These are phyloP conservation scores for Yamadazyma atlantica DNA, from an alignment of 1,139 yeast genomes.

Conservation along the genomic window DNA sequence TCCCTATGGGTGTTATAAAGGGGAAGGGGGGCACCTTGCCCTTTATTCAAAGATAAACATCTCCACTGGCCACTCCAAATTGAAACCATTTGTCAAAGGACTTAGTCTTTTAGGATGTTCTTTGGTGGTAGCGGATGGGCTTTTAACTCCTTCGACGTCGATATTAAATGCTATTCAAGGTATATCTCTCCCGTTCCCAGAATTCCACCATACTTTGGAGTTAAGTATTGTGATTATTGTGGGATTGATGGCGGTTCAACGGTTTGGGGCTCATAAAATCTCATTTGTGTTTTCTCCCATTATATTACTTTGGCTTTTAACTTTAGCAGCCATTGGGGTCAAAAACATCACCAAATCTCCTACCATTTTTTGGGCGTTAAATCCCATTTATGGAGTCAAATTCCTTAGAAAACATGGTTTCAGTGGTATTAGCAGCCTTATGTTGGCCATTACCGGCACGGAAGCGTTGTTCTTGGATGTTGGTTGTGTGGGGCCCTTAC, in stretches of 20 bases:
- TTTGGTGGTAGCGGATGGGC: constrained; percentile 57
- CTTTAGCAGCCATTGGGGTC: constrained; percentile 46
- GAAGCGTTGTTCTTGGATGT: constrained; percentile 68
- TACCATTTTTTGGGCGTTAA: constrained; percentile 44
- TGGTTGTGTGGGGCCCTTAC: constrained; percentile 52
- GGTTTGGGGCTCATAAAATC: constrained; percentile 44
- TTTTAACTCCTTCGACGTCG: constrained; percentile 62
- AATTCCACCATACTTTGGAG: constrained; percentile 38
- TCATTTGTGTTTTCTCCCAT: constrained; percentile 53
- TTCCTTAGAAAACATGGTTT: constrained; percentile 40
- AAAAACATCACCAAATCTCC: constrained; percentile 45
- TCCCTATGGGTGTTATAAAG: constrained; percentile 51
- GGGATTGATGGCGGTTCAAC: constrained; percentile 44
- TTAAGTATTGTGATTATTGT: constrained; percentile 50
- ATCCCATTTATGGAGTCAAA: constrained; percentile 51
- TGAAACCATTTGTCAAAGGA: too few relatives aligned
- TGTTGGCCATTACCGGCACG: constrained; percentile 58
- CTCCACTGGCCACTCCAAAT: too few relatives aligned
- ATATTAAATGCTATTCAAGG: constrained; percentile 54
- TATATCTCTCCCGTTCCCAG: constrained; percentile 46
- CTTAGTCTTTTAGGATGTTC: constrained; percentile 56
- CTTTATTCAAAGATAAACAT: constrained; percentile 58
- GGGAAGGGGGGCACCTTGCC: constrained; percentile 65
- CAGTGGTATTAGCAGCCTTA: constrained; percentile 49
- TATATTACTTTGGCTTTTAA: constrained; percentile 49